A percentile compares a stretch with the other conserved stretches of the same genome.
These are phyloP conservation scores for Helenozyma rhizophorensis DNA, from an alignment of 805 yeast genomes.

Conservation along the genomic window DNA sequence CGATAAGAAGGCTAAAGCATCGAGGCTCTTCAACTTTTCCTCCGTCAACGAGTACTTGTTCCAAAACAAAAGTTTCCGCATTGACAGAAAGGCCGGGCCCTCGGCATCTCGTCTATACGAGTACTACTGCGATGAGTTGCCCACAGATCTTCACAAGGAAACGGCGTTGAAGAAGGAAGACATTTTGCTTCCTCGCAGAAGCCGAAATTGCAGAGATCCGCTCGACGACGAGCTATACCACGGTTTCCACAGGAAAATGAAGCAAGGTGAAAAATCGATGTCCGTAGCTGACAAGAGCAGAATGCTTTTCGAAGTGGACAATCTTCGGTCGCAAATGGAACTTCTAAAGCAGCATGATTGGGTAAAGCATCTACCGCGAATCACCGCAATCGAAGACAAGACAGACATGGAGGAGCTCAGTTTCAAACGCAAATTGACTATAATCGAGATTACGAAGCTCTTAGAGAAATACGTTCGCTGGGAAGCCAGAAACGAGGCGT, in stretches of 20 bases:
- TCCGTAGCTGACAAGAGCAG: conserved; percentile 49
- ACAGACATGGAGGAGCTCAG: conserved; percentile 47
- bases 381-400: conserved; percentile 48
- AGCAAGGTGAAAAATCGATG: conserved; percentile 61
- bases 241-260: conserved; percentile 54
- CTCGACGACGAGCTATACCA: conserved; percentile 42
- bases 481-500: conserved; percentile 29
- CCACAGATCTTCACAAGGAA: background rate
- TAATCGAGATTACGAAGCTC: conserved; percentile 40
- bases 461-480: conserved; percentile 34
- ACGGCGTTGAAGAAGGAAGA: background rate
- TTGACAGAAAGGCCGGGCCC: conserved; percentile 7
- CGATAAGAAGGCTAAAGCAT: conserved; percentile 2
- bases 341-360: conserved; percentile 43
- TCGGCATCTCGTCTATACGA: conserved; percentile 9
- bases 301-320: conserved; percentile 54
- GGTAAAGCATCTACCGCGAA: conserved; percentile 39
- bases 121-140: conserved; percentile 10
- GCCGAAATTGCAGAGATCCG: conserved; percentile 29
- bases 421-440: conserved; percentile 48
- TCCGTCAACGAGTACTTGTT: conserved; percentile 23
- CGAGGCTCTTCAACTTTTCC: conserved; percentile 32
- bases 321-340: conserved; percentile 40
- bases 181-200: conserved; percentile 16
- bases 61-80: conserved; percentile 17